phyloP scores from a whole-genome alignment of 2,329 filamentous ascomycete species.

The Fusarium robinianum region DNA sequence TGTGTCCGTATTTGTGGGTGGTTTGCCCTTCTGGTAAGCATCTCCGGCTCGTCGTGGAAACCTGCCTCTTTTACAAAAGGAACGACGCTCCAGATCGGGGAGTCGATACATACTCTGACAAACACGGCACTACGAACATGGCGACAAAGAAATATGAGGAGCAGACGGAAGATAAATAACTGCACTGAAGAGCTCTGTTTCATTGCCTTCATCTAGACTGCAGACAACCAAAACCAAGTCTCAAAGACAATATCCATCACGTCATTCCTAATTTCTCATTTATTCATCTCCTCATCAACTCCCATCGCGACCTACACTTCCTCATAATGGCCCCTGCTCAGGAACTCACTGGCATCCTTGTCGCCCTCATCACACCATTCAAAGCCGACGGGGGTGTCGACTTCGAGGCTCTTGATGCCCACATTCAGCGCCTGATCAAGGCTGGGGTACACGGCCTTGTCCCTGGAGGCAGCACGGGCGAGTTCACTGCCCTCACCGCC shows the following conservation, averaged over 20 bases:
- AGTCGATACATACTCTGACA: too few species aligned
- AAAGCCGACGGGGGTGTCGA: conserved; percentile 50
- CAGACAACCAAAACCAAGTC: too few species aligned
- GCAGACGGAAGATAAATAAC: conserved; percentile 17
- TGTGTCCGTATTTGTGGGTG: too few species aligned
- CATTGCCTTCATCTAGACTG: background rate
- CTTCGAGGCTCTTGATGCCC: conserved; percentile 36
- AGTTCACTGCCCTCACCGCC: conserved; percentile 51
- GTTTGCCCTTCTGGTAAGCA: too few species aligned
- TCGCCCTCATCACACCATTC: conserved; percentile 55
- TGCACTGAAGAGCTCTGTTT: background rate
- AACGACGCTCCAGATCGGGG: conserved; percentile 3
- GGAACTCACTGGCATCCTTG: conserved; percentile 49
- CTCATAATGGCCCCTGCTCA: conserved; percentile 27
- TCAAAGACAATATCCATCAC: too few species aligned
- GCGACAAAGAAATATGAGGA: background rate
- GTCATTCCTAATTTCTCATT: too few species aligned
- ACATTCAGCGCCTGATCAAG: conserved; percentile 51
- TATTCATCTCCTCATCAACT: background rate
- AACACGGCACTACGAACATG: conserved; percentile 20
- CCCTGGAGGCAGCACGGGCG: conserved; percentile 53
- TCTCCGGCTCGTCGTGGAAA: conserved; percentile 32
- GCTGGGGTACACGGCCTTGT: conserved; percentile 55
- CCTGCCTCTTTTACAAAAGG: conserved; percentile 26
- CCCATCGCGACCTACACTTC: background rate